These are phyloP conservation scores for Xylaria sp. DNA, from an alignment of 2,329 filamentous ascomycete genomes.

Conservation along the genomic window DNA sequence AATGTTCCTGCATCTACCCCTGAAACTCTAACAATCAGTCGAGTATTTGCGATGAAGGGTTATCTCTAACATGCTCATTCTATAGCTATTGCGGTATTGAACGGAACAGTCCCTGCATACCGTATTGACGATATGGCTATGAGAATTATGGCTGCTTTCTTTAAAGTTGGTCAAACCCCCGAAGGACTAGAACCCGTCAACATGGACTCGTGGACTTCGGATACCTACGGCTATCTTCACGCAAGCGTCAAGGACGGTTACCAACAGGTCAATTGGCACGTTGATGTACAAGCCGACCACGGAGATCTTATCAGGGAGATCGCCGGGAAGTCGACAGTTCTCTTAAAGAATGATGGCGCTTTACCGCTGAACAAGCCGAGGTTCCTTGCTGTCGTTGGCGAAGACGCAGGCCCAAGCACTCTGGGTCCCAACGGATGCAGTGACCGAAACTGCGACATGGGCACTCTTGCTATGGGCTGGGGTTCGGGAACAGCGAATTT, in stretches of 20 bases:
- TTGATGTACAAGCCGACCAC: slow-evolving; percentile 86
- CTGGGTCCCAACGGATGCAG: slow-evolving; percentile 82
- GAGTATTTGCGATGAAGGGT: background rate
- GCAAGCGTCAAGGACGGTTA: slow-evolving; percentile 69
- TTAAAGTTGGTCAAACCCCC: slow-evolving; percentile 70
- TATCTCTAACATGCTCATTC: slow-evolving; percentile 12
- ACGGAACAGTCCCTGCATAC: slow-evolving; percentile 89
- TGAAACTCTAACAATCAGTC: background rate
- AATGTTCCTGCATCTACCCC: background rate
- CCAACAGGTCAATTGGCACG: slow-evolving; percentile 79
- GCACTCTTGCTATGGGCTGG: slow-evolving; percentile 80
- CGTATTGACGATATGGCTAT: slow-evolving; percentile 92
- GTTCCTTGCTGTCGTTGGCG: slow-evolving; percentile 81
- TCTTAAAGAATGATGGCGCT: slow-evolving; percentile 85
- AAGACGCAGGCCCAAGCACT: slow-evolving; percentile 81
- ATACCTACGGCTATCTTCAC: slow-evolving; percentile 79
- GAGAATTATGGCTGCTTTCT: slow-evolving; percentile 79
- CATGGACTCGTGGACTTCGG: slow-evolving; percentile 87
- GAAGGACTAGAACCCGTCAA: slow-evolving; percentile 68
- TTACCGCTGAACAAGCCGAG: slow-evolving; percentile 84
- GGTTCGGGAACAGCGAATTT: slow-evolving; percentile 79
- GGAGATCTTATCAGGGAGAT: slow-evolving; percentile 77
- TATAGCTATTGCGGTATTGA: slow-evolving; percentile 77
- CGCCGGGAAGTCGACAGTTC: slow-evolving; percentile 82
- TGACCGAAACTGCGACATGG: slow-evolving; percentile 71